Evolutionary conservation across 2,329 filamentous ascomycete genomes (phyloP).

Genomic region (Neonectria coccinea): DNA sequence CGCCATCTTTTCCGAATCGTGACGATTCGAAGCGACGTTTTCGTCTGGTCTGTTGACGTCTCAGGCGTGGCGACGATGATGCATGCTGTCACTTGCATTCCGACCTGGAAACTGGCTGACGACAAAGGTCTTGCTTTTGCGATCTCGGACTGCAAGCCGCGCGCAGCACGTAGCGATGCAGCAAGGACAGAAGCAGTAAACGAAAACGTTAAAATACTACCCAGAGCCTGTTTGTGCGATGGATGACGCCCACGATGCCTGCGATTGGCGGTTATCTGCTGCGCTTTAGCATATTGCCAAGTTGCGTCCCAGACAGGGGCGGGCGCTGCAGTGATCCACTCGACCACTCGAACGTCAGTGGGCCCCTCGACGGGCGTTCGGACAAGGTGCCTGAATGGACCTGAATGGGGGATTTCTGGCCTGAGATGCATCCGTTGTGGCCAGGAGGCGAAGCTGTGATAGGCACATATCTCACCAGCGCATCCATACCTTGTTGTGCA

Average conservation of each 20-base stretch:
- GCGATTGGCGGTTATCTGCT: slow-evolving; percentile 39
- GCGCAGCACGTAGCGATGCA: slow-evolving; percentile 6
- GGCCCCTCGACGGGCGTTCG: slow-evolving; percentile 12
- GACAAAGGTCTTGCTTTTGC: neutral
- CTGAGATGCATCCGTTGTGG: slow-evolving; percentile 11
- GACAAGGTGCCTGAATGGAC: slow-evolving; percentile 33
- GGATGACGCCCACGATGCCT: slow-evolving; percentile 32
- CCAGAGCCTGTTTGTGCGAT: slow-evolving; percentile 39
- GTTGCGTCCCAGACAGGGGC: slow-evolving; percentile 29
- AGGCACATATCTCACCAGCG: neutral
- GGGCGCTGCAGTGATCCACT: slow-evolving; percentile 25
- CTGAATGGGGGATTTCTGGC: slow-evolving; percentile 13
- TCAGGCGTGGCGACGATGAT: neutral
- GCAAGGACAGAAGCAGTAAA: slow-evolving; percentile 30
- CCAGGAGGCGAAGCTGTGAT: neutral
- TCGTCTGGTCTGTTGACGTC: slow-evolving; percentile 8
- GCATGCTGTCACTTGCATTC: slow-evolving; percentile 24
- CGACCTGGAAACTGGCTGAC: slow-evolving; percentile 1
- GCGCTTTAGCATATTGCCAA: slow-evolving; percentile 5
- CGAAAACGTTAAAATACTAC: slow-evolving; percentile 27
- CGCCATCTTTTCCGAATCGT: slow-evolving; percentile 8
- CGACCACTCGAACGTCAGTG: slow-evolving; percentile 1
- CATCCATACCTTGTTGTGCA: neutral
- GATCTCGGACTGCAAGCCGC: neutral
- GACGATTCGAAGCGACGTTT: neutral